These are phyloP conservation scores for Chamaecrista fasciculata DNA, from an alignment of 306 rosid genomes.

Conservation along the genomic window DNA sequence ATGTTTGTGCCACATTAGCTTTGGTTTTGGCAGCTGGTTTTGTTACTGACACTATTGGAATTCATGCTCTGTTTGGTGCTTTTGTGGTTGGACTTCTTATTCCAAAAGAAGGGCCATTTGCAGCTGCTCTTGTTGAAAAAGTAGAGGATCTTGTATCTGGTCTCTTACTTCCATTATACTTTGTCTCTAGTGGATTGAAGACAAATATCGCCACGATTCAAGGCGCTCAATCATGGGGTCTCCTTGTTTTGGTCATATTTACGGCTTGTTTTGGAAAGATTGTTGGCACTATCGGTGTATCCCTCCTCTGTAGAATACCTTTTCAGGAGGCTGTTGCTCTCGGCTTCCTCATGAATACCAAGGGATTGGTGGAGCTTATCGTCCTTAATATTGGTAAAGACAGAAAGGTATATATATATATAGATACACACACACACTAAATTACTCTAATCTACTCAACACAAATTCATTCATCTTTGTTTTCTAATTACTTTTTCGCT, in stretches of 20 bases:
- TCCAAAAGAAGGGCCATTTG: constrained; percentile 57
- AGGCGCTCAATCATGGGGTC: constrained; percentile 65
- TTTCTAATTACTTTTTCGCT: too few relatives aligned
- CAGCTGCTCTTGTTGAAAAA: constrained; percentile 59
- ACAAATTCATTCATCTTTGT: too few relatives aligned
- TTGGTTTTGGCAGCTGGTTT: constrained; percentile 63
- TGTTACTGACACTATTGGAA: constrained; percentile 58
- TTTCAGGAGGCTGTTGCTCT: constrained; percentile 54
- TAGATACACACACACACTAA: too few relatives aligned
- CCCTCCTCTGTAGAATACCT: constrained; percentile 47
- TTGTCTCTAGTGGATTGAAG: constrained; percentile 68
- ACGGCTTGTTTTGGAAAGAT: constrained; percentile 73
- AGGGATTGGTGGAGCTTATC: constrained; percentile 73
- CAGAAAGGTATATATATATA: too few relatives aligned
- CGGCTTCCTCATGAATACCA: constrained; percentile 73
- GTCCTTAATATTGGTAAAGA: constrained; percentile 82
- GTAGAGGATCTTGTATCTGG: constrained; percentile 72
- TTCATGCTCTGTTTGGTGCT: constrained; percentile 76
- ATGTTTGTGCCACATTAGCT: constrained; percentile 49
- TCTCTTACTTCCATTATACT: constrained; percentile 62
- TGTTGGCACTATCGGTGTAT: constrained; percentile 57
- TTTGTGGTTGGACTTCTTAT: constrained; percentile 61
- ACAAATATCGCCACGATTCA: constrained; percentile 59
- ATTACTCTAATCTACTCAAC: too few relatives aligned
- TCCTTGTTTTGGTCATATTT: constrained; percentile 49